Base-by-base conservation (phyloP, 2,329 filamentous ascomycete genomes). In the Aspergillus hiratsukae region DNA sequence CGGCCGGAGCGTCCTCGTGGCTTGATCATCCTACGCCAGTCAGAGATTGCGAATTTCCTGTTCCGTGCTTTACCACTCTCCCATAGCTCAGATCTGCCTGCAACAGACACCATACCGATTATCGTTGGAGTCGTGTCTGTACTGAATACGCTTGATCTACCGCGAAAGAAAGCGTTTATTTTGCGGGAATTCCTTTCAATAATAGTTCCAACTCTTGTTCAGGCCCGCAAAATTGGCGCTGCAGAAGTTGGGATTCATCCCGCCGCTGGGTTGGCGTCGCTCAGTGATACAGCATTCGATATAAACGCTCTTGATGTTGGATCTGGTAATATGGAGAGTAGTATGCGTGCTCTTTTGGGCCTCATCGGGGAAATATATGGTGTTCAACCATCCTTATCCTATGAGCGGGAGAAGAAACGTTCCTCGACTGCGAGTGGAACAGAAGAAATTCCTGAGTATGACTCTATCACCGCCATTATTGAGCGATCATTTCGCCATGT, bases 221-320 rank as follows among this genome's bases (percentile, higher is more conserved):
- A 97, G 73, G 94, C 94, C 17, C 84, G 94, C 41, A 97, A 95
- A 49, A 83, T 93, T 49, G 93, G 93, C 31, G 94, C 94, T 43
- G 92, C 94, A n/a, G 94, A 97, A 69, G 90, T 94, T 67, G 94
- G 93, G 3, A 90, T 99, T 37, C 93, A 97, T 74, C 94, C 94
- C 43, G 93, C 93, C 19, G 91, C 93, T 9, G 92, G 91, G 0
- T 78, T 97, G 51, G 87, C 91, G 27, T 87, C 87, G 11, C 77
- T 94, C 29, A 88, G 86, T 56, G 72, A 76, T 61, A 77, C 83
- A 10, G 67, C 73, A 17, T 75, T 76, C 61, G 72, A 76, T 59
- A 72, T 77, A 25, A 76, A 76, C 61, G 72, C 73, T 49, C 66
- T 77, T 53, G 74, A 77, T 59, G 59, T 74, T 54, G 73, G 73